A percentile compares a stretch with the other conserved stretches of the same genome.
These are phyloP conservation scores for Verticillium alfalfae DNA, from an alignment of 2,329 filamentous ascomycete genomes.

Conservation along the genomic window DNA sequence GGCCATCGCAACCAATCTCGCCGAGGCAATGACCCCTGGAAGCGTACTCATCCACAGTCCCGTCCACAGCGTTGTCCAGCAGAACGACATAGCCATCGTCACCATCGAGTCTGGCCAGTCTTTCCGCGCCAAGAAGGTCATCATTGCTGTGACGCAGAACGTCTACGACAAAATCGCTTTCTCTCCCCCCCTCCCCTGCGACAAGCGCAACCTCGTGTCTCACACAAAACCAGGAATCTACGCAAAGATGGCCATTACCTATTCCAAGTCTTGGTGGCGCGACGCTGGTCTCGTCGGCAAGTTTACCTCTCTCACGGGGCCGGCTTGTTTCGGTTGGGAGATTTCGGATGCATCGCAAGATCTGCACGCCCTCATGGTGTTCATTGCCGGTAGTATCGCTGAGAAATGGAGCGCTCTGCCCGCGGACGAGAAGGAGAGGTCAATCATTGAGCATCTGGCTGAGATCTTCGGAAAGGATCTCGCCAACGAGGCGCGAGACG, in stretches of 20 bases:
- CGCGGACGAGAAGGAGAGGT: conserved; percentile 4
- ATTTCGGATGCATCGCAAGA: conserved; percentile 15
- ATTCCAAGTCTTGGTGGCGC: conserved; percentile 39
- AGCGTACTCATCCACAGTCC: conserved; percentile 11
- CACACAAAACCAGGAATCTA: conserved; percentile 26
- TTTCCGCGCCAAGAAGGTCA: conserved; percentile 14
- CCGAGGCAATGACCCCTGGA: conserved; percentile 7
- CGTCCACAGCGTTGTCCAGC: conserved; percentile 12
- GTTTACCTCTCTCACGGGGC: conserved; percentile 24
- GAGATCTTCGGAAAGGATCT: conserved; percentile 8
- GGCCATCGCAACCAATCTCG: conserved; percentile 5
- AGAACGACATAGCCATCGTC: conserved; percentile 5
- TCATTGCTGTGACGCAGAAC: conserved; percentile 19
- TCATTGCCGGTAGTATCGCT: conserved; percentile 24
- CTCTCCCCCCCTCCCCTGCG: conserved; percentile 19
- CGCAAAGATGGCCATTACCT: conserved; percentile 32
- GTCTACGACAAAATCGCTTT: conserved; percentile 15
- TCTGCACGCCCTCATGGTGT: conserved; percentile 20
- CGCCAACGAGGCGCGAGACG: conserved; percentile 4
- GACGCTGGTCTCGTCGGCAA: conserved; percentile 32
- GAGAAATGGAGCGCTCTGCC: conserved; percentile 16
- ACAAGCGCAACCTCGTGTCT: conserved; percentile 18
- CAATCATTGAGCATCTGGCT: conserved; percentile 13
- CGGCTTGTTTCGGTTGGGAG: conserved; percentile 21
- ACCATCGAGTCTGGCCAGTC: conserved; percentile 6